Percentiles rank a stretch among this genome's conserved stretches.
Evolutionary conservation across 2,329 filamentous ascomycete genomes (phyloP).

Genomic region (Conoideocrella luteorostrata): DNA sequence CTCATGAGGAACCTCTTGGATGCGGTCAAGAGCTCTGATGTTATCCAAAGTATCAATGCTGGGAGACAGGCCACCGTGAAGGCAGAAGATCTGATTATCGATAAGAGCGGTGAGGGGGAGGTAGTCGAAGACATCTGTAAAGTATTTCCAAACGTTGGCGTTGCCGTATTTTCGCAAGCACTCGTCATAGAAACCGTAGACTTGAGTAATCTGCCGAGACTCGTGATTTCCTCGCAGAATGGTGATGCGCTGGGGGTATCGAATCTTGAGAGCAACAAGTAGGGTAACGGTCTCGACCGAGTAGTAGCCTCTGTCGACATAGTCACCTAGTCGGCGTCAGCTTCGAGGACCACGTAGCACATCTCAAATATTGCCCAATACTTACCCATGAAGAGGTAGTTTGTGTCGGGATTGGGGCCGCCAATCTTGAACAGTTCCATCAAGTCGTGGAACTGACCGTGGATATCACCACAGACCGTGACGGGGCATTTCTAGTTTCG

Average conservation of each 20-base stretch:
- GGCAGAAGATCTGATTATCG: constrained; percentile 98
- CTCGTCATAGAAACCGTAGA: constrained; percentile 99
- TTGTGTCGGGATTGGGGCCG: constrained; percentile 94
- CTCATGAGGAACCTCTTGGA: constrained; percentile 97
- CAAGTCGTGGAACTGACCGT: constrained; percentile 97
- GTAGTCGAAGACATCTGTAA: constrained; percentile 98
- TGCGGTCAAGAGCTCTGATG: constrained; percentile 88
- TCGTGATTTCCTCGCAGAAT: constrained; percentile 99
- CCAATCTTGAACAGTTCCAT: constrained; percentile 99
- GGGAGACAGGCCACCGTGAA: constrained; percentile 94
- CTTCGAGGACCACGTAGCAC: not conserved
- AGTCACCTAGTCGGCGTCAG: constrained; percentile 61
- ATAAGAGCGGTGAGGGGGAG: constrained; percentile 94
- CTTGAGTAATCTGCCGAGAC: constrained; percentile 96
- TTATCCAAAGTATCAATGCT: constrained; percentile 94
- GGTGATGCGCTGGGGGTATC: constrained; percentile 95
- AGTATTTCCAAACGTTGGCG: constrained; percentile 98
- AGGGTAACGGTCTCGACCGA: constrained; percentile 97
- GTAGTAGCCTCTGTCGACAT: constrained; percentile 98
- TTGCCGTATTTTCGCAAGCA: constrained; percentile 98
- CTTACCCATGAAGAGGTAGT: constrained; percentile 98
- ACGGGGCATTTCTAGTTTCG: constrained; percentile 82
- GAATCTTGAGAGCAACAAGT: constrained; percentile 93
- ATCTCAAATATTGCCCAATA: constrained; percentile 1
- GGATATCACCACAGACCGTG: constrained; percentile 97